These are phyloP conservation scores for Dionaea muscipula DNA, from an alignment of 179 eudicot species.

Conservation along the genomic window DNA sequence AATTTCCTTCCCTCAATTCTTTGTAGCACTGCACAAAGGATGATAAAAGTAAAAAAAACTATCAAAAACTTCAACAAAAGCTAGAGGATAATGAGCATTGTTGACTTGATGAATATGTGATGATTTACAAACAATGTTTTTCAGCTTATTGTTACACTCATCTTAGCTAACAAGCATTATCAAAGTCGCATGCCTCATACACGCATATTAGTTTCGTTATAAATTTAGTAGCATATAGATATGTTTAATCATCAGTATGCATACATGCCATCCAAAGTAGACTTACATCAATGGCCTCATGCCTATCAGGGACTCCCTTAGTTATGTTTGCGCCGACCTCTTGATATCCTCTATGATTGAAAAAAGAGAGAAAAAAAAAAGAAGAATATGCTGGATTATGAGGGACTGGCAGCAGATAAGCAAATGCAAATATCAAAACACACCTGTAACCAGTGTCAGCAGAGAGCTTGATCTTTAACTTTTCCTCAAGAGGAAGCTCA, in stretches of 20 bases:
- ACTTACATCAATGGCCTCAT: constrained; percentile 91
- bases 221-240: no score
- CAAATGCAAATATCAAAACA: constrained; percentile 4
- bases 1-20: constrained; percentile 51
- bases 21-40: constrained; percentile 49
- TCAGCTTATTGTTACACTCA: no score
- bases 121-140: no score
- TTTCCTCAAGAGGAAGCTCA: constrained; percentile 63
- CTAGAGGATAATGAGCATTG: no score
- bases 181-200: not conserved
- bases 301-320: constrained; percentile 83
- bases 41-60: not conserved
- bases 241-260: not conserved
- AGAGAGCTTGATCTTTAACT: constrained; percentile 64
- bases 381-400: not conserved
- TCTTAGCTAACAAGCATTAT: not conserved
- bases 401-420: not conserved
- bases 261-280: constrained; percentile 3
- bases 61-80: no score
- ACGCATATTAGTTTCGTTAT: not conserved
- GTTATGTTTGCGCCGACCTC: constrained; percentile 72
- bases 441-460: constrained; percentile 79
- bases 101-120: no score
- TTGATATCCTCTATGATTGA: constrained; percentile 75
- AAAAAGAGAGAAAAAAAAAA: not conserved